These are phyloP conservation scores for Hyaloperonospora arabidopsidis DNA, from an alignment of 352 stramenopile species.

Conservation along the genomic window DNA sequence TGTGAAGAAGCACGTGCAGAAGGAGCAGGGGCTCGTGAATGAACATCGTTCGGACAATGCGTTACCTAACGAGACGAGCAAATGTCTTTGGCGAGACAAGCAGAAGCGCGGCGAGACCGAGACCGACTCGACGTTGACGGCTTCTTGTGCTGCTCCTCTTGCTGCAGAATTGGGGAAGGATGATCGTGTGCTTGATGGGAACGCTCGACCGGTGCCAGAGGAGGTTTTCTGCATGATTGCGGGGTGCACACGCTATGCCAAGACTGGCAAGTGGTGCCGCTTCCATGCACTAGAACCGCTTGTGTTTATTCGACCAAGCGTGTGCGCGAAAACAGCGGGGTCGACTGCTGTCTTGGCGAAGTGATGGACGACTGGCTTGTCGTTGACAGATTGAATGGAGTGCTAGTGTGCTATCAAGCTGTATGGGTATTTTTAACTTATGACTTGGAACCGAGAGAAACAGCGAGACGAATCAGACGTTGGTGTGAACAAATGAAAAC, in stretches of 20 bases:
- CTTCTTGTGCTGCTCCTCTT: neutral
- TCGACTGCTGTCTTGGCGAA: slow-evolving; percentile 4
- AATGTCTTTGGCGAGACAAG: slow-evolving; percentile 62
- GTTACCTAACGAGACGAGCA: slow-evolving; percentile 32
- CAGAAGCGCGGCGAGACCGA: slow-evolving; percentile 37
- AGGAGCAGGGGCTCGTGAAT: slow-evolving; percentile 41
- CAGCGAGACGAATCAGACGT: neutral
- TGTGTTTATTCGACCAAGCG: slow-evolving; percentile 16
- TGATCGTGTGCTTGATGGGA: slow-evolving; percentile 9
- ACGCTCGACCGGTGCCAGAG: slow-evolving; percentile 29
- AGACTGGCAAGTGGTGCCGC: slow-evolving; percentile 48
- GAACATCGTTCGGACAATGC: slow-evolving; percentile 74
- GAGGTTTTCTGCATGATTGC: slow-evolving; percentile 38
- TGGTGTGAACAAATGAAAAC: neutral
- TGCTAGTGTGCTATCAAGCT: no score
- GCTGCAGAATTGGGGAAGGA: slow-evolving; percentile 2
- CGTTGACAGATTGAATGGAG: neutral
- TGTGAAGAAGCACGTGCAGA: slow-evolving; percentile 28
- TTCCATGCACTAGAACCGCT: slow-evolving; percentile 43
- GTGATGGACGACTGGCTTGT: slow-evolving; percentile 8
- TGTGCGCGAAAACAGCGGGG: neutral
- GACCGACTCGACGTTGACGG: slow-evolving; percentile 15
- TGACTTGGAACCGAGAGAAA: slow-evolving; percentile 21
- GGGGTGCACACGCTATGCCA: slow-evolving; percentile 50
- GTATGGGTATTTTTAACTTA: slow-evolving; percentile 24